Percentiles rank a stretch among this genome's conserved stretches.
phyloP scores from a whole-genome alignment of 129 eudicot genomes.

The Ambrosia artemisiifolia region DNA sequence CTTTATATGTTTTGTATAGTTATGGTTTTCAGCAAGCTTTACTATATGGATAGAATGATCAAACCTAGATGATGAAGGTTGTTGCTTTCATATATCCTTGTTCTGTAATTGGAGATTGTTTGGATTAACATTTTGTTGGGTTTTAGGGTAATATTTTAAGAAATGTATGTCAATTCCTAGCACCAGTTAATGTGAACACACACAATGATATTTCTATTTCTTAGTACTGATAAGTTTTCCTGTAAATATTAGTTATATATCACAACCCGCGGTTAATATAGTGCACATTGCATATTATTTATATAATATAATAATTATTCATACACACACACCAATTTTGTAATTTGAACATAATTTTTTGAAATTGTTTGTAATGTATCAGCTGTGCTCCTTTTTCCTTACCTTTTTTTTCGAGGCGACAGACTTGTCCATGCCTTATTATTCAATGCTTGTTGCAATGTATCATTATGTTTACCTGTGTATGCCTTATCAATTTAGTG shows the following conservation, averaged over 20 bases:
- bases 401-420: neutral
- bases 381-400: neutral
- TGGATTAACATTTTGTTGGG: neutral
- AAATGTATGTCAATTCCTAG: neutral
- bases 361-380: neutral
- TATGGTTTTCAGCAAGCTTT: neutral
- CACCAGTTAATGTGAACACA: conserved; percentile 7
- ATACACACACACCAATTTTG: neutral
- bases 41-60: neutral
- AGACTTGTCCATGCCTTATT: neutral
- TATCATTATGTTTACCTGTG: no score
- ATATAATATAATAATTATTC: neutral
- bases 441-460: no score
- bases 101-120: neutral
- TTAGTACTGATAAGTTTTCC: neutral
- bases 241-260: neutral
- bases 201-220: neutral
- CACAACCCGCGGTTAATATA: neutral
- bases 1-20: neutral
- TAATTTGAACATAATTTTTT: neutral
- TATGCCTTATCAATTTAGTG: no score
- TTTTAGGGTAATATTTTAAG: neutral
- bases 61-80: conserved; percentile 1
- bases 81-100: neutral
- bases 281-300: neutral